Base-by-base conservation (phyloP, 73 alveolate species). In the Effrenium voratum region DNA sequence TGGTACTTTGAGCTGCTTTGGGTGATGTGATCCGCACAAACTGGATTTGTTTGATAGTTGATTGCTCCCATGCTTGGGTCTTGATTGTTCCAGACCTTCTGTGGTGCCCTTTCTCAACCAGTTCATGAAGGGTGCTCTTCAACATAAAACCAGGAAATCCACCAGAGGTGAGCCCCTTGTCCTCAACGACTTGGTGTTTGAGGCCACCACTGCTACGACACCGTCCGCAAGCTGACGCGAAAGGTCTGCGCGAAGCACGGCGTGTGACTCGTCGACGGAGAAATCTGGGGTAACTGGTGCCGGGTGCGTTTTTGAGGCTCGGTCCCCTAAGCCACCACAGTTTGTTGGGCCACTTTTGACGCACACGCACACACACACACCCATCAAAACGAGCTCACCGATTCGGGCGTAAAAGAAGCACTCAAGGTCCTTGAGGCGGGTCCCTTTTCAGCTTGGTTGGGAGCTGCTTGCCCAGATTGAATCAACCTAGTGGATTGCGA, bases 161-260 rank as follows among this genome's bases (percentile, higher is more conserved):
- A 12, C 76, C 41, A 4, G 76, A 63, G 22, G 38, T 19, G 41
- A 15, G 5, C 41, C 57, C 45, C 63, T n/a, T 5, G 8, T 28
- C 45, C 70, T 47, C 43, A 34, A 22, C n/a, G 60, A 0, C 19
- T 50, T 19, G 22, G 13, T 3, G n/a, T 36, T 50, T 59, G 57
- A 90, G 97, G 96, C 43, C 96, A 88, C 41, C 96, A 88, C n/a
- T 88, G 96, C 96, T 90, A 90, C 76, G 97, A 90, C 97, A 90
- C 97, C 47, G 45, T 79, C 60, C 80, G 97, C 86, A 75, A 49
- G 77, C 66, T 90, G n/a, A 90, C 97, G 32, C 87, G 97, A 28
- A 76, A 90, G 47, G 97, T 90, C 40, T 90, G 97, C 50, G 83
- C 60, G 75, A 90, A 90, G 97, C 97, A 90, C 32, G 97, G 88